Base-by-base conservation (phyloP, 768 basidiomycete genomes). In the Leccinum uliginosum region DNA sequence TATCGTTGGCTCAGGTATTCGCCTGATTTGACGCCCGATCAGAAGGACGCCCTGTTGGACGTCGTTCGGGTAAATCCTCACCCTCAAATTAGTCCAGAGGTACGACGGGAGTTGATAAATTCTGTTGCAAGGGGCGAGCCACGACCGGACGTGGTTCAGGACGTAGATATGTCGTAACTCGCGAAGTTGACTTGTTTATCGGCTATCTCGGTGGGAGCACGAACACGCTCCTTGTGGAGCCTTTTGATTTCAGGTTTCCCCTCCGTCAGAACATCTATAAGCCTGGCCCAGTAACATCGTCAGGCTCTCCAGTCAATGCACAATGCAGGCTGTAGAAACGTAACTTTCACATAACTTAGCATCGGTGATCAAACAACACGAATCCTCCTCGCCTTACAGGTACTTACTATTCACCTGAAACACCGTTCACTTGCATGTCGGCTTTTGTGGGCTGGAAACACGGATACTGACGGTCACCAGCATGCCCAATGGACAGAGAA, bases 11-110 rank as follows among this genome's bases (percentile, higher is more conserved):
- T 29, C 65, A 97, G 95, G 66, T 99, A 98, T 73, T 89, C 93
- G 6, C 84, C 89, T 17, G 95, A 98, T 73, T 71, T 99, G 64
- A 96, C 96, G 0, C 91, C 91, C 2, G 96, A 99, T 68, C 97
- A 99, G 66, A 98, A 98, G 71, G 93, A 98, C 68, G 93, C 96
- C 1, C 75, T 99, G n/a, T 74, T 98, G 53, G 96, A 98, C 63
- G 93, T 98, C 44, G 80, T 95, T 49, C 84, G 93, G 24, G 87
- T 83, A 6, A 87, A 91, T 38, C 84, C 87, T 8, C 97, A 99
- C 68, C 79, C 86, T 7, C 87, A 93, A 69, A 97, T 98, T 65
- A 81, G 91, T 47, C 78, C 86, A 0, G 97, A 99, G 74, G 86
- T 98, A 54, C 81, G 97, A 66, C 75, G 97, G 60, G 97, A 98